Evolutionary conservation across 352 stramenopile genomes (phyloP), one percentile per base, ranked within the genome.

Genomic region (Phytopythium vexans): DNA sequence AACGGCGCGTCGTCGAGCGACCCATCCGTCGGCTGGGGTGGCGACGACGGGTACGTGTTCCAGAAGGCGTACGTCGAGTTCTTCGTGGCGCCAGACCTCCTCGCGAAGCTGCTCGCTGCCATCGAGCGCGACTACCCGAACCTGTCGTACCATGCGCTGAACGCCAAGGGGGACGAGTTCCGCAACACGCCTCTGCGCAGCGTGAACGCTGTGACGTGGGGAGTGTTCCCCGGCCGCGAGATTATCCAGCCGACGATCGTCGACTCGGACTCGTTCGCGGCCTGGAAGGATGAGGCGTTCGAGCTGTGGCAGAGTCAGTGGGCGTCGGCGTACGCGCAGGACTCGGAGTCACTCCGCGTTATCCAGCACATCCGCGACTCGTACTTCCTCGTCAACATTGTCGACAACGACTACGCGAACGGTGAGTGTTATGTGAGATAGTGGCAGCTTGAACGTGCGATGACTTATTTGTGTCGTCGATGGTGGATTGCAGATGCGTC

Each of bases 11-110:
- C 79, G 16, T 98, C 89, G 21, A 85, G 76, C 21, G 84, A 99
- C 37, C 69, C 79, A 40, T 76, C 71, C 34, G 97, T 98, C 66
- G 97, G 97, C 36, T 99, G 97, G 97, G 96, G 97, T 58, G 92
- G 94, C 12, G 72, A 86, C 45, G 85, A 95, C 49, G 97, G 97
- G 21, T 88, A 95, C 49, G 95, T 99, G 32, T 99, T 99, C 77
- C 97, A 99, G 78, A 99, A 99, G 80, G 96, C 94, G 6, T 99
- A 99, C 74, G 89, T 98, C 50, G 97, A 99, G 76, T 99, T 97
- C 70, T 99, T 99, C 68, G 85, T 90, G 27, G 94, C 86, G 33
- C 95, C 95, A 16, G 66, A 68, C 11, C 77, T 92, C 56, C 75
- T 94, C 14, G 62, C 65, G 12, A 76, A 89, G 50, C 66, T 90